A percentile compares a stretch with the other conserved stretches of the same genome.
These are phyloP conservation scores for Dipteronia sinensis DNA, from an alignment of 345 rosid species.

Conservation along the genomic window DNA sequence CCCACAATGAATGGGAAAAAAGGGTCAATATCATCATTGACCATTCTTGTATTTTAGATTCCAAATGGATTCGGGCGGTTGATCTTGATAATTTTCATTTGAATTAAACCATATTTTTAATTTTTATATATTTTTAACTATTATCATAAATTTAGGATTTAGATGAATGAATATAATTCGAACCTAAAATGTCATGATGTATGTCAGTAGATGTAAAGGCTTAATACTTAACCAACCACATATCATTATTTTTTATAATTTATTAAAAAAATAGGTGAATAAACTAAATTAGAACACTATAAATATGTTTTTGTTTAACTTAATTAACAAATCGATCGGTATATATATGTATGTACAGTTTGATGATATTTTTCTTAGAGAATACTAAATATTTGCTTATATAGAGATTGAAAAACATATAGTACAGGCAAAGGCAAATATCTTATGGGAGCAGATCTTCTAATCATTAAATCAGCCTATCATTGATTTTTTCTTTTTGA, in stretches of 20 bases:
- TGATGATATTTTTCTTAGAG: background rate
- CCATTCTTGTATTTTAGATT: background rate
- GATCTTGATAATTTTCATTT: background rate
- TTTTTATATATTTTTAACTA: background rate
- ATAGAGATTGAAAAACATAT: background rate
- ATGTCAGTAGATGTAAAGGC: too few relatives aligned
- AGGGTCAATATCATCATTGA: background rate
- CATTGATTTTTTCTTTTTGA: background rate
- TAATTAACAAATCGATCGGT: background rate
- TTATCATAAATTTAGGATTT: too few relatives aligned
- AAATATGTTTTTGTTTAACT: background rate
- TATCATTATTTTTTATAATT: too few relatives aligned
- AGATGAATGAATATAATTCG: too few relatives aligned
- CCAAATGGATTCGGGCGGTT: background rate
- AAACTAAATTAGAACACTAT: too few relatives aligned
- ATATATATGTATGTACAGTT: too few relatives aligned
- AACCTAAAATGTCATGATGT: too few relatives aligned
- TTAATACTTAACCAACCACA: too few relatives aligned
- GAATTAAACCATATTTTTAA: background rate
- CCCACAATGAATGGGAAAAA: background rate
- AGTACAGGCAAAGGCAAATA: background rate
- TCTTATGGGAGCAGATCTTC: background rate
- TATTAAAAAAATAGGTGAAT: too few relatives aligned
- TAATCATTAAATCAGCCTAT: constrained; percentile 3
- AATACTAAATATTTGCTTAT: constrained; percentile 4